These are phyloP conservation scores for Trichophyton rubrum DNA, from an alignment of 2,329 filamentous ascomycete species.

Conservation along the genomic window DNA sequence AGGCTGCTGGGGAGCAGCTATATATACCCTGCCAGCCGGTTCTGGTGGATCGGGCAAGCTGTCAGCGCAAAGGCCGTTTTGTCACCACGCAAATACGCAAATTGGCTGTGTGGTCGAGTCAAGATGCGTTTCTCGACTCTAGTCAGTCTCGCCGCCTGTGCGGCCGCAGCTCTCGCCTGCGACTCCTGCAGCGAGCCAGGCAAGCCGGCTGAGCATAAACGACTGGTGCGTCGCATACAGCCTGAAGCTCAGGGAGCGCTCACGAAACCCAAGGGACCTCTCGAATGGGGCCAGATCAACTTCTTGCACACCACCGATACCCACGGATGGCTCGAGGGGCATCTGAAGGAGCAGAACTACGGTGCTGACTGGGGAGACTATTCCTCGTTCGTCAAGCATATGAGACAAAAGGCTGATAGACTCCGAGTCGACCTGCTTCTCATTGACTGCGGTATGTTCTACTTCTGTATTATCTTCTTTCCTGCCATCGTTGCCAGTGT, in stretches of 20 bases:
- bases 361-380: constrained; percentile 98
- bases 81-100: neutral
- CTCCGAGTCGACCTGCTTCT: constrained; percentile 71
- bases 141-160: constrained; percentile 5
- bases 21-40: neutral
- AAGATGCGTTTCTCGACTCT: constrained; percentile 6
- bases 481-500: neutral
- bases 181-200: constrained; percentile 15
- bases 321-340: constrained; percentile 90
- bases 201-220: constrained; percentile 12
- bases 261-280: constrained; percentile 13
- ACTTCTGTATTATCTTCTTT: neutral
- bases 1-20: too few species aligned
- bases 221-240: constrained; percentile 17
- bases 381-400: constrained; percentile 75
- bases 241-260: constrained; percentile 15
- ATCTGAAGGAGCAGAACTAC: constrained; percentile 64
- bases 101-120: neutral
- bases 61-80: neutral
- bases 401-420: constrained; percentile 65
- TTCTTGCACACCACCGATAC: constrained; percentile 95
- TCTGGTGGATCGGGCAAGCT: neutral
- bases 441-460: constrained; percentile 62
- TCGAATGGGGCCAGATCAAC: constrained; percentile 78
- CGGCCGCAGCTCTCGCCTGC: constrained; percentile 9